Conservation (phyloP, 164 flowering plant species). For the Cinnamomum chago region DNA sequence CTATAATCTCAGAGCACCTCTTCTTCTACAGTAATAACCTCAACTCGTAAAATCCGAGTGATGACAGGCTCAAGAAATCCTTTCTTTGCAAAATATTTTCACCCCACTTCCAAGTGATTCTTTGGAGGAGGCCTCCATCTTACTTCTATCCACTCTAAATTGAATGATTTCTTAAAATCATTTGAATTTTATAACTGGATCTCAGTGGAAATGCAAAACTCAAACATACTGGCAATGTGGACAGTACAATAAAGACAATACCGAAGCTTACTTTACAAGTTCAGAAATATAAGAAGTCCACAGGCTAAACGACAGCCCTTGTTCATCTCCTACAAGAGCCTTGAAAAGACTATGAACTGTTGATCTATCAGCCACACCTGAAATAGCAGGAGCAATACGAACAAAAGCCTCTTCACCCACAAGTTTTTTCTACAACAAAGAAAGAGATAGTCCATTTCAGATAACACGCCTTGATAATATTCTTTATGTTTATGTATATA, state of each 20-base stretch:
- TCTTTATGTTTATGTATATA: not conserved
- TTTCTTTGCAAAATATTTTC: too few species aligned
- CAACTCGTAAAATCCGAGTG: too few species aligned
- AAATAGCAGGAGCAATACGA: conserved; percentile 85
- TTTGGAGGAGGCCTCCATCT: not conserved
- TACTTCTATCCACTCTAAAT: not conserved
- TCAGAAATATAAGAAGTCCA: conserved; percentile 70
- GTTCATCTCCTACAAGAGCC: conserved; percentile 75
- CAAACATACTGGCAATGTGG: not conserved
- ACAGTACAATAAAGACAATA: not conserved
- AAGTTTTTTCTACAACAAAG: conserved; percentile 45
- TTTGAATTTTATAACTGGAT: not conserved
- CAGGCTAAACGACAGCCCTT: conserved; percentile 57
- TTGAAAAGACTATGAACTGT: conserved; percentile 81
- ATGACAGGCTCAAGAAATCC: too few species aligned
- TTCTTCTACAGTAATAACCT: too few species aligned
- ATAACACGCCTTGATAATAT: not conserved
- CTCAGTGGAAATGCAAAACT: not conserved
- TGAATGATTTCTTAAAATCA: not conserved
- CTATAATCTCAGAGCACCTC: too few species aligned
- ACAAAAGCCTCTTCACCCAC: conserved; percentile 81
- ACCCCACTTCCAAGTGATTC: too few species aligned
- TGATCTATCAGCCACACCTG: conserved; percentile 89
- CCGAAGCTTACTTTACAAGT: conserved; percentile 66
- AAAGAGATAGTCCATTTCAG: conserved; percentile 12